A percentile compares a stretch with the other conserved stretches of the same genome.
Conservation (phyloP, 2,329 filamentous ascomycete species). For the Allantophomopsis cytisporea region DNA sequence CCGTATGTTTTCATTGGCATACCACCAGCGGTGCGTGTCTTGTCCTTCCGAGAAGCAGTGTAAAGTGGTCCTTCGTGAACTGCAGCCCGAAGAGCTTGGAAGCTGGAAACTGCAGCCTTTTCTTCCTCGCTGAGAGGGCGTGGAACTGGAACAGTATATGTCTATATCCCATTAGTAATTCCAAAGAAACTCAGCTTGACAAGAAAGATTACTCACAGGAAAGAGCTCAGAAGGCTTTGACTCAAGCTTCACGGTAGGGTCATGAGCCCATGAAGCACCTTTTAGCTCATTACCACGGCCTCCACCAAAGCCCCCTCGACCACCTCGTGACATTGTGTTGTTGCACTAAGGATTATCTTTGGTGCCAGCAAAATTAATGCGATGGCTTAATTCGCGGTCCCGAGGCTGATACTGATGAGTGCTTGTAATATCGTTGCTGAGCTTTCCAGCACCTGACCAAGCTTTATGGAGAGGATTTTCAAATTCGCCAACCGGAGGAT, state of each 20-base stretch:
- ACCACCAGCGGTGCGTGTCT: slow-evolving; percentile 27
- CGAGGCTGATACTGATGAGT: too few species aligned
- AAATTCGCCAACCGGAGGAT: too few species aligned
- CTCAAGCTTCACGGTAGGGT: slow-evolving; percentile 15
- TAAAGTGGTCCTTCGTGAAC: slow-evolving; percentile 48
- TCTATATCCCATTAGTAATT: slow-evolving; percentile 4
- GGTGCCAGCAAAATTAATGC: too few species aligned
- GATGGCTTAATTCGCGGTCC: too few species aligned
- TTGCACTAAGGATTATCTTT: background rate
- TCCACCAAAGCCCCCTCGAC: slow-evolving; percentile 9
- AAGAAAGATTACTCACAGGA: slow-evolving; percentile 22
- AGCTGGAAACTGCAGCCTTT: slow-evolving; percentile 30
- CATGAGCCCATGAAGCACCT: slow-evolving; percentile 17
- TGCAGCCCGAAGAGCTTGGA: slow-evolving; percentile 34
- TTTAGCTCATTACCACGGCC: slow-evolving; percentile 11
- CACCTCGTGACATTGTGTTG: slow-evolving; percentile 11
- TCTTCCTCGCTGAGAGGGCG: slow-evolving; percentile 27
- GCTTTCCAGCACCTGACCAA: too few species aligned
- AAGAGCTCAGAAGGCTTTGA: slow-evolving; percentile 29
- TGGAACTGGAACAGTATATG: slow-evolving; percentile 20
- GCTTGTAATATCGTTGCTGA: too few species aligned
- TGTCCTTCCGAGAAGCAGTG: slow-evolving; percentile 16
- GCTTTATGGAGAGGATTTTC: too few species aligned
- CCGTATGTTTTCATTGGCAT: slow-evolving; percentile 25
- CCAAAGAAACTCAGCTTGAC: too few species aligned